Evolutionary conservation across 371 early-diverging fungal genomes (phyloP).

Genomic region (Circinella umbellata): DNA sequence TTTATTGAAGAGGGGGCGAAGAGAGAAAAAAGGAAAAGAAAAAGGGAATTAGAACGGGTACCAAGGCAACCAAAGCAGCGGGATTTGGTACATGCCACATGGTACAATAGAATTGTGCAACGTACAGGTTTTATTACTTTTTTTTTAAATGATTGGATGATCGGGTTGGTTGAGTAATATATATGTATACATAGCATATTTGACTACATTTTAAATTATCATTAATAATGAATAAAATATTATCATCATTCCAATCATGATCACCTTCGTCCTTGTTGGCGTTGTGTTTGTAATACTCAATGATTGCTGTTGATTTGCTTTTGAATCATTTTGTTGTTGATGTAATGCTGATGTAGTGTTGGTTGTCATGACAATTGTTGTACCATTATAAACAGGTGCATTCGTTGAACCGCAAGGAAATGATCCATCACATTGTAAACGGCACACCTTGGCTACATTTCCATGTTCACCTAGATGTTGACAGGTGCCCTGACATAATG

Average conservation of each 20-base stretch:
- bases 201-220: too few species aligned
- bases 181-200: not conserved
- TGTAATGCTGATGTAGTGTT: not conserved
- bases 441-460: constrained; percentile 11
- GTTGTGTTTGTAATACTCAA: too few species aligned
- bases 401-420: constrained; percentile 13
- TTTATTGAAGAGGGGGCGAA: not conserved
- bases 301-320: not conserved
- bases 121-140: too few species aligned
- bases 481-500: constrained; percentile 11
- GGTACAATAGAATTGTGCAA: too few species aligned
- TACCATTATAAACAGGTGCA: constrained; percentile 13
- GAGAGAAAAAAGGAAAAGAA: constrained; percentile 17
- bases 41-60: constrained; percentile 16
- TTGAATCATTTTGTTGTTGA: not conserved
- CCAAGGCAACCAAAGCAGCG: not conserved
- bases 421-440: constrained; percentile 13
- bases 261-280: too few species aligned
- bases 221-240: too few species aligned
- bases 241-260: not conserved
- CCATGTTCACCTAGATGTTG: constrained; percentile 9
- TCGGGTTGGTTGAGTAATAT: not conserved
- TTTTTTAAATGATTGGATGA: too few species aligned
- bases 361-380: not conserved
- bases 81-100: not conserved